Base-by-base conservation (phyloP, 768 basidiomycete genomes). In the Panellus pusillus region DNA sequence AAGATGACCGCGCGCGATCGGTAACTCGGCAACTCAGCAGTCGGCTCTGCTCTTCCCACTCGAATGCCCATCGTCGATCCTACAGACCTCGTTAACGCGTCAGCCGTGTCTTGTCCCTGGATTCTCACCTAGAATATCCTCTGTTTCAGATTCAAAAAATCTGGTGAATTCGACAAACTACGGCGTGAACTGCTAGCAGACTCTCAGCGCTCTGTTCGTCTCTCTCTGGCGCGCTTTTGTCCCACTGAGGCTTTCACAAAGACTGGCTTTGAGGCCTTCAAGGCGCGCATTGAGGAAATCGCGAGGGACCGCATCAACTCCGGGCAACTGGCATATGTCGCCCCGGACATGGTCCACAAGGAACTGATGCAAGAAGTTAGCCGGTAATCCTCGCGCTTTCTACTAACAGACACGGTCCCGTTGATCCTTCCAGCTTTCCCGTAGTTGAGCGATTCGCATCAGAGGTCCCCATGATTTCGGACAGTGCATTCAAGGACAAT, bases 361-460 rank as follows among this genome's bases (percentile, higher is more conserved):
- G 87, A 89, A 58, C 69, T 91, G 13, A 77, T 84, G 73, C 85
- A 87, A 43, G 86, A 91, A 63, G 72, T 90, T 27, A 85, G 88
- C 67, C 78, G 87, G 87, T 83, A 59, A 70, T 58, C 43, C 11
- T 20, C 20, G 28, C 17, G 19, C 35, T n/a, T 9, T 15, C 42
- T 20, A 32, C 14, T 15, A 13, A 6, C 13, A 17, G 9, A 35
- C 3, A 28, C 20, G 20, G 20, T 44, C 41, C 36, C 13, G 18
- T 29, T 17, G 31, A 40, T 17, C 46, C 36, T 62, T 62, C 56
- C 63, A 87, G 87, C 54, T 87, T 82, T 66, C 85, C 86, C 15
- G 70, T 86, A 24, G 76, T 87, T 27, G 84, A 87, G 56, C 81
- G 84, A 15, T 83, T 84, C 11, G 79, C 82, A 3, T 72, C 71